A percentile compares a stretch with the other conserved stretches of the same genome.
phyloP scores from a whole-genome alignment of 176 grass and related monocot species.

The Phoenix roebelenii region DNA sequence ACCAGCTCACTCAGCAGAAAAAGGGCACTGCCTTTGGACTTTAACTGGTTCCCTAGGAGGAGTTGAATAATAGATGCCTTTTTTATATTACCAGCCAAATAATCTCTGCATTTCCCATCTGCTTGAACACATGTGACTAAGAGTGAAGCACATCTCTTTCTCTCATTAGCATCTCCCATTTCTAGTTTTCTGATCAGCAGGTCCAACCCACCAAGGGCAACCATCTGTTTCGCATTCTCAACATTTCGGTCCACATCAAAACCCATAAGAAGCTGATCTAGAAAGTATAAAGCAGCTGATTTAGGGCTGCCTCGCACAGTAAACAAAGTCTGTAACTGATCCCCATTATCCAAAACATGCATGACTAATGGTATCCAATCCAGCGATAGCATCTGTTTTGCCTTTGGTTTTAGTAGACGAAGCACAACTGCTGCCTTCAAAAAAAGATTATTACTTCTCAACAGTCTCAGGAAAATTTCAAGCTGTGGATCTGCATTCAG shows the following conservation, averaged over 20 bases:
- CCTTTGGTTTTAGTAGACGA: slow-evolving; percentile 83
- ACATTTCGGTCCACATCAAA: slow-evolving; percentile 88
- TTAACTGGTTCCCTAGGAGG: slow-evolving; percentile 65
- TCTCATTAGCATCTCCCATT: slow-evolving; percentile 41
- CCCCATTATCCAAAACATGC: slow-evolving; percentile 62
- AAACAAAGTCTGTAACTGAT: slow-evolving; percentile 58
- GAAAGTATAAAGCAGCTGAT: slow-evolving; percentile 72
- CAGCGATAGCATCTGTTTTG: slow-evolving; percentile 91
- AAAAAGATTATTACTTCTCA: slow-evolving; percentile 60
- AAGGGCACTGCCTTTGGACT: slow-evolving; percentile 52
- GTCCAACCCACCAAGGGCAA: slow-evolving; percentile 75
- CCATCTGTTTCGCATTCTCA: slow-evolving; percentile 88
- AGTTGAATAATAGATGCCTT: slow-evolving; percentile 65
- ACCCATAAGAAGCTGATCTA: slow-evolving; percentile 85
- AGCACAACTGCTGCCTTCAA: slow-evolving; percentile 69
- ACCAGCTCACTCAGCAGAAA: slow-evolving; percentile 70
- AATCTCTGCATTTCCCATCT: slow-evolving; percentile 75
- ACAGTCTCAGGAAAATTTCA: slow-evolving; percentile 81
- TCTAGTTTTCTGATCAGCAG: slow-evolving; percentile 66
- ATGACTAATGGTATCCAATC: slow-evolving; percentile 87
- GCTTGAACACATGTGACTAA: slow-evolving; percentile 68
- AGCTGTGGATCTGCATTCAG: slow-evolving; percentile 93
- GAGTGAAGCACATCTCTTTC: slow-evolving; percentile 58
- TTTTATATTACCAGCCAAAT: slow-evolving; percentile 69
- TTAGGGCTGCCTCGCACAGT: slow-evolving; percentile 60